Percentiles rank a stretch among this genome's conserved stretches.
These are phyloP conservation scores for Blepharisma stoltei DNA, from an alignment of 73 alveolate species.

Conservation along the genomic window DNA sequence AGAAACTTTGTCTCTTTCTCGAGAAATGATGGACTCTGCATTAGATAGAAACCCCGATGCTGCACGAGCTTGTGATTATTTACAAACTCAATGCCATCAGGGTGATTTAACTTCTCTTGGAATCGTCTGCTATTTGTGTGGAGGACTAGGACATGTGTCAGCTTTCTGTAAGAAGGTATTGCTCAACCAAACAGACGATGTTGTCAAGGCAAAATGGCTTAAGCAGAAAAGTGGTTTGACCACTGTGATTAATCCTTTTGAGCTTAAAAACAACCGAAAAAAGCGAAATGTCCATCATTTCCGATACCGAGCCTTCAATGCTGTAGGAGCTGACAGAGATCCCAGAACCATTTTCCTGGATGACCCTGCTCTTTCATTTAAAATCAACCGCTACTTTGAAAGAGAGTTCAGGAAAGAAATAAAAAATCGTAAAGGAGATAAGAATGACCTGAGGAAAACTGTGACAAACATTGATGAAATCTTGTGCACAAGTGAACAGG, in stretches of 20 bases:
- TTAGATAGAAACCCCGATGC: slow-evolving; percentile 58
- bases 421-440: no score
- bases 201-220: not conserved
- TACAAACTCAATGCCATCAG: slow-evolving; percentile 39
- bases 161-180: not conserved
- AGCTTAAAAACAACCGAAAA: not conserved
- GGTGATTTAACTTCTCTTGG: slow-evolving; percentile 40
- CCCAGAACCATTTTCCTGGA: no score
- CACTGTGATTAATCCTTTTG: not conserved
- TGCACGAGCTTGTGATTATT: slow-evolving; percentile 41
- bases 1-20: slow-evolving; percentile 48
- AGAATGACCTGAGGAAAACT: no score
- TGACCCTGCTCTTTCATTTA: no score
- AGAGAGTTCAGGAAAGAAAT: no score
- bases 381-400: no score
- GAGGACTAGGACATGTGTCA: slow-evolving; percentile 56
- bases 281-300: slow-evolving; percentile 14
- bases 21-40: slow-evolving; percentile 43
- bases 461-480: no score
- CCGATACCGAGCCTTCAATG: not conserved
- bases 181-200: not conserved
- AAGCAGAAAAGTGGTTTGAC: not conserved
- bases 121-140: slow-evolving; percentile 70
- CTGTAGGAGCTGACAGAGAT: not conserved
- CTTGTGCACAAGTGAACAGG: no score